These are phyloP conservation scores for Oryza meridionalis DNA, from an alignment of 176 grass and related monocot genomes.

Conservation along the genomic window DNA sequence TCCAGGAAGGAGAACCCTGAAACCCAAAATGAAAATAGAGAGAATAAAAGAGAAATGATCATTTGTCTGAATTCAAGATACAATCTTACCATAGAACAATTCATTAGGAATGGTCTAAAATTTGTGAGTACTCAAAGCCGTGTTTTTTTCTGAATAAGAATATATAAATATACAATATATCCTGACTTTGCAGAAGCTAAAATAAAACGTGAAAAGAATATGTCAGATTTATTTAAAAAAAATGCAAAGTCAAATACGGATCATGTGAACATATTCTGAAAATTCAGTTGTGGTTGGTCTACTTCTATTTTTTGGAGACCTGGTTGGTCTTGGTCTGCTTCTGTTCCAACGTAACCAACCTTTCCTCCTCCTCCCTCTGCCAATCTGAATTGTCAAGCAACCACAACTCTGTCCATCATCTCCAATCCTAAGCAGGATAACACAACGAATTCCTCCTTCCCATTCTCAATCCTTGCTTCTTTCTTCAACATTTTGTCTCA, in stretches of 20 bases:
- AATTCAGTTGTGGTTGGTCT: neutral
- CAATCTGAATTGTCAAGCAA: slow-evolving; percentile 9
- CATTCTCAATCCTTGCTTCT: neutral
- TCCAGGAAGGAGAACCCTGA: slow-evolving; percentile 14
- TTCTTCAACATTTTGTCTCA: neutral
- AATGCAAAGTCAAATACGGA: slow-evolving; percentile 33
- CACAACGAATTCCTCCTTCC: neutral
- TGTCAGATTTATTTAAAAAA: neutral
- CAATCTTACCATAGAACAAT: neutral
- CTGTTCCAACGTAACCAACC: neutral
- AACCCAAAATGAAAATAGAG: neutral
- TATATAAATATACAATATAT: neutral
- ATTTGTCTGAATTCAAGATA: neutral
- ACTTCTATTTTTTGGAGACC: too few species aligned
- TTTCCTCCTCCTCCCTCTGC: neutral
- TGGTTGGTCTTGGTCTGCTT: too few species aligned
- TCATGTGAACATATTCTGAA: neutral
- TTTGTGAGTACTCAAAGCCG: neutral
- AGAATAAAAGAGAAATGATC: neutral
- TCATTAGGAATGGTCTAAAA: neutral
- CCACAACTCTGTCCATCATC: neutral
- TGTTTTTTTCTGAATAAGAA: neutral
- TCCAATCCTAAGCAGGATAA: neutral
- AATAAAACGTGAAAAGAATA: neutral
- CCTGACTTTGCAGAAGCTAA: neutral